These are phyloP conservation scores for Rhynchosporium secalis DNA, from an alignment of 2,329 filamentous ascomycete species.

Conservation along the genomic window DNA sequence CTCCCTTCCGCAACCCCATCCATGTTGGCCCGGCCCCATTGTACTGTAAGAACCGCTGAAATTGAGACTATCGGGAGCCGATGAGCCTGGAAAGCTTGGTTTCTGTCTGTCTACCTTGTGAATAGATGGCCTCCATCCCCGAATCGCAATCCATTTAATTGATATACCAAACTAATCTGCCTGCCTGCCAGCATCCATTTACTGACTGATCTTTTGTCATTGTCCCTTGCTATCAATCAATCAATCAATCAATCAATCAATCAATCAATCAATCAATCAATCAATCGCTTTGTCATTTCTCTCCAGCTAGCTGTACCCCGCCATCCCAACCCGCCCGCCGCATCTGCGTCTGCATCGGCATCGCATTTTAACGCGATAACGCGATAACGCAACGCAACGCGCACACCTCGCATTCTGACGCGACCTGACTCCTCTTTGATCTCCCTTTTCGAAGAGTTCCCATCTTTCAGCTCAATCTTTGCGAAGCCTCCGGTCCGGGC, in stretches of 20 bases:
- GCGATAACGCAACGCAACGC: too few species aligned
- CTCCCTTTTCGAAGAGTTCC: neutral
- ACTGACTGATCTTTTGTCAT: neutral
- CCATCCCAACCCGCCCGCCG: neutral
- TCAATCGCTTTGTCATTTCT: neutral
- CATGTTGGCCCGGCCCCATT: too few species aligned
- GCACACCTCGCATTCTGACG: neutral
- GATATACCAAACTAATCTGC: neutral
- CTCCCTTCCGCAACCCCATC: too few species aligned
- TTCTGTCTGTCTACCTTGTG: too few species aligned
- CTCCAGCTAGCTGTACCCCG: neutral
- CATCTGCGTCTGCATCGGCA: neutral
- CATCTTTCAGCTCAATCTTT: neutral
- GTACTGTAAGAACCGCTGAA: too few species aligned
- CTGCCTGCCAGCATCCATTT: neutral
- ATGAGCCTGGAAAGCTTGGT: too few species aligned
- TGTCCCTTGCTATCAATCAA: too few species aligned
- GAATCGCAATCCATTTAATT: neutral
- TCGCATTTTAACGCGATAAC: too few species aligned
- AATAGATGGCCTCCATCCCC: neutral
- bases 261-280: too few species aligned
- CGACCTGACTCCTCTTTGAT: neutral
- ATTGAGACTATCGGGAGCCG: too few species aligned
- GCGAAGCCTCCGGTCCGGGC: neutral
- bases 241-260: too few species aligned